A percentile compares a stretch with the other conserved stretches of the same genome.
Evolutionary conservation across 257 asterid species (phyloP).

Genomic region (Solanum chaucha): DNA sequence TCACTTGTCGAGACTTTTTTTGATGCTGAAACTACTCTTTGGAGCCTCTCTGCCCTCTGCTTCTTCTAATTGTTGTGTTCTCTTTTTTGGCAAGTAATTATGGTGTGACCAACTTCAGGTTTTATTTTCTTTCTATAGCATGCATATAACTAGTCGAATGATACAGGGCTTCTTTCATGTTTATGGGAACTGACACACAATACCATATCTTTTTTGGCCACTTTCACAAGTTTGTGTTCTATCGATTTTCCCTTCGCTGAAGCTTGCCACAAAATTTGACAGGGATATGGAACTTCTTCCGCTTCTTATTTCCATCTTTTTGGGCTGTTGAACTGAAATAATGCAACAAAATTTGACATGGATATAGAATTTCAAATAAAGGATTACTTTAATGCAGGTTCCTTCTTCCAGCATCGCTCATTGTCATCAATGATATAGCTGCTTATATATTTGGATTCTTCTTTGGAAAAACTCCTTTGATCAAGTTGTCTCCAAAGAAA

Average conservation of each 20-base stretch:
- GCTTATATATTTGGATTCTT: slow-evolving; percentile 83
- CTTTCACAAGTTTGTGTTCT: neutral
- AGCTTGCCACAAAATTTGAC: neutral
- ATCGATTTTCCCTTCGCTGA: neutral
- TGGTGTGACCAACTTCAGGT: neutral
- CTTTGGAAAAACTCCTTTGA: slow-evolving; percentile 84
- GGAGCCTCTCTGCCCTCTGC: neutral
- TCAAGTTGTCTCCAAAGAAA: slow-evolving; percentile 80
- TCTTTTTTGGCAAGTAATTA: neutral
- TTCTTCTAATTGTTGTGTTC: neutral
- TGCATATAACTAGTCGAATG: neutral
- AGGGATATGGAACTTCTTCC: neutral
- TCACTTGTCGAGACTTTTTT: neutral
- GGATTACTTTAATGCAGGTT: slow-evolving; percentile 56
- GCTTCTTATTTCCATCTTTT: neutral
- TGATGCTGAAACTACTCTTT: neutral
- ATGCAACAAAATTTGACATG: neutral
- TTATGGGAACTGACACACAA: neutral
- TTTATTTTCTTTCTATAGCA: neutral
- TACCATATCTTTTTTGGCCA: neutral
- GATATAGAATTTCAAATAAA: slow-evolving; percentile 14
- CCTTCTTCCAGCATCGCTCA: slow-evolving; percentile 94
- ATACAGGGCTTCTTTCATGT: neutral
- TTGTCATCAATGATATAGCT: slow-evolving; percentile 71
- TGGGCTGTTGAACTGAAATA: neutral